Conservation (phyloP, 2,329 filamentous ascomycete genomes). For the Aspergillus viridinutans region DNA sequence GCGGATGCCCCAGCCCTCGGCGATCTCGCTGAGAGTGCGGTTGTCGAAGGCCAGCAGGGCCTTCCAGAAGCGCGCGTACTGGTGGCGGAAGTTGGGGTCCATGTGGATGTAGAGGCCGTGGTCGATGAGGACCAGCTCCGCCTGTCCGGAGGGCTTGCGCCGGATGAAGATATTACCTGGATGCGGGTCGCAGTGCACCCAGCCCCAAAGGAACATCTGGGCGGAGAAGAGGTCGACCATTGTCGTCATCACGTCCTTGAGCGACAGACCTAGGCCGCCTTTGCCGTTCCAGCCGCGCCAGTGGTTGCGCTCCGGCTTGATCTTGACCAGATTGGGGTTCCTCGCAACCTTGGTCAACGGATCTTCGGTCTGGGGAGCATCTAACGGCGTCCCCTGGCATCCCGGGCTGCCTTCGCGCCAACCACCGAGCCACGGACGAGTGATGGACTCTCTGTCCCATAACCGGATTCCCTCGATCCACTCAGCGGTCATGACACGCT, state of each 20-base stretch:
- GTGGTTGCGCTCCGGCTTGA: slow-evolving; percentile 75
- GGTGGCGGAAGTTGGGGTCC: slow-evolving; percentile 72
- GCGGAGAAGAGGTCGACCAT: slow-evolving; percentile 97
- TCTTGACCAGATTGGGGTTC: slow-evolving; percentile 40
- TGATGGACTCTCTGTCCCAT: slow-evolving; percentile 85
- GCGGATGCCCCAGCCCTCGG: slow-evolving; percentile 77
- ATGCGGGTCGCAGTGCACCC: slow-evolving; percentile 94
- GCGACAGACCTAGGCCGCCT: slow-evolving; percentile 77
- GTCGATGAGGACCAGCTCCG: slow-evolving; percentile 93
- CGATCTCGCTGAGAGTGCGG: slow-evolving; percentile 66
- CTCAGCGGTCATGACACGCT: slow-evolving; percentile 84
- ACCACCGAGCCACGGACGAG: slow-evolving; percentile 71
- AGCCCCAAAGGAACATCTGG: slow-evolving; percentile 96
- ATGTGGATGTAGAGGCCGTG: slow-evolving; percentile 95
- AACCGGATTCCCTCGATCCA: slow-evolving; percentile 95
- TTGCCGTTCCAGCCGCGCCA: slow-evolving; percentile 70
- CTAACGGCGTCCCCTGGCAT: slow-evolving; percentile 63
- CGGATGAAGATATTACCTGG: slow-evolving; percentile 97
- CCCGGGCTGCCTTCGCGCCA: slow-evolving; percentile 73
- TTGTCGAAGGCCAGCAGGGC: slow-evolving; percentile 92
- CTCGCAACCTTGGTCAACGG: slow-evolving; percentile 42
- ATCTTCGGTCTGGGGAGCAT: slow-evolving; percentile 47
- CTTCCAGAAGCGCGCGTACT: slow-evolving; percentile 92
- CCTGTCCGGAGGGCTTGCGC: slow-evolving; percentile 71
- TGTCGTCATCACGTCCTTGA: slow-evolving; percentile 88